phyloP scores from a whole-genome alignment of 2,329 filamentous ascomycete species.

The Didymella pinodella region DNA sequence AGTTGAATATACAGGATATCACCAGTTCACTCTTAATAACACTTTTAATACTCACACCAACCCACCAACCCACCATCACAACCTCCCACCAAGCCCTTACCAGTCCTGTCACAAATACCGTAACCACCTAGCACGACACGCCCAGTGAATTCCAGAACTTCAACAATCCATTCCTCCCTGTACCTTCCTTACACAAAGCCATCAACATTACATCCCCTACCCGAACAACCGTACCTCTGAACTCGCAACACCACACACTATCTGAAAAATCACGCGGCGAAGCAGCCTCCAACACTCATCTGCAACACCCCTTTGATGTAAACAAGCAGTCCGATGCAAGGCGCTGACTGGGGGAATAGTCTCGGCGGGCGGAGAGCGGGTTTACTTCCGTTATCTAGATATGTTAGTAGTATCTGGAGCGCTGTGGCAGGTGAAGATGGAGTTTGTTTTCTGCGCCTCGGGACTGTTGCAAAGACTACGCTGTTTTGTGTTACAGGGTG shows the following conservation, averaged over 20 bases:
- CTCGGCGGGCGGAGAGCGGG: no score
- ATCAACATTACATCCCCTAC: not conserved
- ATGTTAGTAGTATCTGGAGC: no score
- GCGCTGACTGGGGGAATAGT: no score
- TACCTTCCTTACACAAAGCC: not conserved
- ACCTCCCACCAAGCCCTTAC: not conserved
- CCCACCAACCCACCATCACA: not conserved
- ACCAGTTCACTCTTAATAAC: not conserved
- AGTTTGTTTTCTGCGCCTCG: no score
- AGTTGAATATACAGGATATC: not conserved
- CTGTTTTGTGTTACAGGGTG: no score
- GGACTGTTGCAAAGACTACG: no score
- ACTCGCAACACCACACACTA: not conserved
- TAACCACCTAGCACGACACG: not conserved
- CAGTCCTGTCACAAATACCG: not conserved
- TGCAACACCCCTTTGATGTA: not conserved
- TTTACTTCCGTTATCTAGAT: no score
- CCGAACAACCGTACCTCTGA: not conserved
- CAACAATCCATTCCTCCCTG: not conserved
- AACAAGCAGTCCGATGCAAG: no score
- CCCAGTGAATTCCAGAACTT: not conserved
- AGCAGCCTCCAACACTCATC: not conserved
- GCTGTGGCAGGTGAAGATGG: no score
- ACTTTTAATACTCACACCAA: not conserved
- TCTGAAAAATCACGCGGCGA: not conserved